These are phyloP conservation scores for Acanthamoeba sp. DNA, from an alignment of 208 protist genomes.

Conservation along the genomic window DNA sequence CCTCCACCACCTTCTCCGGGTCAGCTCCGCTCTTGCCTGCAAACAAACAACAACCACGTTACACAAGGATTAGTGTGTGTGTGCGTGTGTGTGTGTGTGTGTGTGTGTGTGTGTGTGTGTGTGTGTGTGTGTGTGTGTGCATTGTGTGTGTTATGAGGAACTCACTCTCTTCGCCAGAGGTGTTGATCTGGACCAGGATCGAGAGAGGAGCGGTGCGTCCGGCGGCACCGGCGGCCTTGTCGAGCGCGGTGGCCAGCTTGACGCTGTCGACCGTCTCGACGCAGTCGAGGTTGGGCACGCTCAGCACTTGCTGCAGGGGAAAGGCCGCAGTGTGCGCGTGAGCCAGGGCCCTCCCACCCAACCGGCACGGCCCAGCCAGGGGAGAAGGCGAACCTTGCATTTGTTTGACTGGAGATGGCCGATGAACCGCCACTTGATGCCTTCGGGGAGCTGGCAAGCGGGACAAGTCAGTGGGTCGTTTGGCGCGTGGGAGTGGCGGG, in stretches of 20 bases:
- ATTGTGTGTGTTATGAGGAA: background rate
- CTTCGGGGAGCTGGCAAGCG: conserved; percentile 87
- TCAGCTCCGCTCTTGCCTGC: conserved; percentile 93
- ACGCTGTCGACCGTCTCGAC: conserved; percentile 95
- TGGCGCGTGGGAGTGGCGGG: too few species aligned
- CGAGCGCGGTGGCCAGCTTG: conserved; percentile 94
- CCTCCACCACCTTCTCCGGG: conserved; percentile 87
- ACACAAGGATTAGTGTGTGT: background rate
- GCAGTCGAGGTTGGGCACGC: conserved; percentile 81
- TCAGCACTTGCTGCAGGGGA: conserved; percentile 20
- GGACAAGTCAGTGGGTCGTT: too few species aligned
- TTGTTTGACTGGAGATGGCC: conserved; percentile 98
- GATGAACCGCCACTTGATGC: conserved; percentile 98
- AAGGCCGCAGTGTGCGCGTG: too few species aligned
- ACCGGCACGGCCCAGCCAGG: too few species aligned
- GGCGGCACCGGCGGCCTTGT: conserved; percentile 83
- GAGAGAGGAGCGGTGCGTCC: conserved; percentile 80
- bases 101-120: too few species aligned
- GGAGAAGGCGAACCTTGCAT: conserved; percentile 86
- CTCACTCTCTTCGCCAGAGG: conserved; percentile 93
- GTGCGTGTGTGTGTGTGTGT: background rate
- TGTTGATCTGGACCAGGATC: conserved; percentile 97
- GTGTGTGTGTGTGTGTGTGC: too few species aligned
- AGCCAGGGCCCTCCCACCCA: too few species aligned
- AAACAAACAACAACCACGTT: background rate